Conservation (phyloP, 768 basidiomycete species). For the Hygrophoropsis aurantiaca region DNA sequence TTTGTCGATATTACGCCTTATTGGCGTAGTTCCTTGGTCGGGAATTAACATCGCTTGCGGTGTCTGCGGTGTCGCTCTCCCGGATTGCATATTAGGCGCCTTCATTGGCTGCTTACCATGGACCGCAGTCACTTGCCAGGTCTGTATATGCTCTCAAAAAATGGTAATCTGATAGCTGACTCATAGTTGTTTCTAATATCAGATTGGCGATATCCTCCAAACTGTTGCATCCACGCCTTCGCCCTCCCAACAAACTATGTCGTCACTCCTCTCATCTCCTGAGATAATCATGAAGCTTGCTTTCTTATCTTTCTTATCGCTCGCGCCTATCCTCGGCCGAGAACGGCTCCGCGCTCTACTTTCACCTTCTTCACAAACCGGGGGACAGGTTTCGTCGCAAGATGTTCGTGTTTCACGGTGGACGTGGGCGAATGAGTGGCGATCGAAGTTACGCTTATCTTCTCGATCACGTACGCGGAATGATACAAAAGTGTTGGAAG, state of each 20-base stretch:
- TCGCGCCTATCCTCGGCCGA: constrained; percentile 83
- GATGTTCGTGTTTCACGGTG: constrained; percentile 46
- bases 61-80: constrained; percentile 76
- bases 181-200: constrained; percentile 13
- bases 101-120: constrained; percentile 86
- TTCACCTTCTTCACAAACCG: constrained; percentile 22
- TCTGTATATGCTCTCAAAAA: constrained; percentile 29
- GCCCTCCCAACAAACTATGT: constrained; percentile 74
- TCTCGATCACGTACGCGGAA: constrained; percentile 51
- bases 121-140: constrained; percentile 92
- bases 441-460: constrained; percentile 53
- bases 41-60: constrained; percentile 97
- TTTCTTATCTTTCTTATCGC: constrained; percentile 77
- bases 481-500: constrained; percentile 45
- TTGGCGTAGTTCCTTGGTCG: constrained; percentile 95
- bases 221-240: constrained; percentile 74
- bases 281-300: constrained; percentile 81
- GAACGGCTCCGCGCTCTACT: constrained; percentile 63
- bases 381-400: constrained; percentile 14
- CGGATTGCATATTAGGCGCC: constrained; percentile 75
- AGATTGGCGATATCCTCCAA: constrained; percentile 88
- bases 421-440: constrained; percentile 72
- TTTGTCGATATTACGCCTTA: constrained; percentile 81
- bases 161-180: neutral
- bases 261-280: constrained; percentile 81